A percentile compares a stretch with the other conserved stretches of the same genome.
These are phyloP conservation scores for Penicillium nucicola DNA, from an alignment of 495 filamentous ascomycete species.

Conservation along the genomic window DNA sequence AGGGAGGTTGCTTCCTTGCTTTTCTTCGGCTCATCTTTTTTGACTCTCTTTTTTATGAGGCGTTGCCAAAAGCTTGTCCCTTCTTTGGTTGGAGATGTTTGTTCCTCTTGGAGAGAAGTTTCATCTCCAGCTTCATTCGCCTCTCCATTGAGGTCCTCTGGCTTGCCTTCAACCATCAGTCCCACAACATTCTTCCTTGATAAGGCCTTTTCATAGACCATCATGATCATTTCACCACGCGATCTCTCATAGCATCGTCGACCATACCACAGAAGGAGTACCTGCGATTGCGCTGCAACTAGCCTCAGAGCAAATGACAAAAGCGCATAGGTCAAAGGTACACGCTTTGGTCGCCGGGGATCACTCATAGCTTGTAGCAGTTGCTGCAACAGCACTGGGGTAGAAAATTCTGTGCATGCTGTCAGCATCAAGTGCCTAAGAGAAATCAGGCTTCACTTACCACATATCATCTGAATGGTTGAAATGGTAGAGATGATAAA, in stretches of 20 bases:
- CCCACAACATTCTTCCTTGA: constrained; percentile 67
- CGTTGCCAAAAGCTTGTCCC: constrained; percentile 9
- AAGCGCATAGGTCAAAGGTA: constrained; percentile 63
- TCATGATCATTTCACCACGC: constrained; percentile 81
- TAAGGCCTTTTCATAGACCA: constrained; percentile 82
- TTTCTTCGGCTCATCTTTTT: constrained; percentile 11
- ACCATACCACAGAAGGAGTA: constrained; percentile 71
- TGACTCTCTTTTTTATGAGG: constrained; percentile 5
- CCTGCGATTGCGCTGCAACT: constrained; percentile 59
- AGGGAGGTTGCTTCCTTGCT: constrained; percentile 64
- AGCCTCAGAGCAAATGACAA: constrained; percentile 59
- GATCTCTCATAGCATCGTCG: constrained; percentile 75
- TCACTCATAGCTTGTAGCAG: constrained; percentile 66
- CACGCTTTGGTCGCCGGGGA: constrained; percentile 40
- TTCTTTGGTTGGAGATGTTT: constrained; percentile 1
- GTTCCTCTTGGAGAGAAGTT: not conserved
- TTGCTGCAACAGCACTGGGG: constrained; percentile 67
- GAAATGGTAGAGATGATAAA: constrained; percentile 60
- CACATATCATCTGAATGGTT: constrained; percentile 57
- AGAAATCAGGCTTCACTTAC: constrained; percentile 25
- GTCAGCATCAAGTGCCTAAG: not conserved
- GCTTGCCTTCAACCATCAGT: constrained; percentile 20
- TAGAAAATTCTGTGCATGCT: constrained; percentile 45
- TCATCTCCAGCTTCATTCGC: constrained; percentile 4
- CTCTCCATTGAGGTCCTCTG: not conserved